Evolutionary conservation across 2,329 filamentous ascomycete species (phyloP), one percentile per base, ranked within the genome.

Genomic region (Dactylellina parvicollis): DNA sequence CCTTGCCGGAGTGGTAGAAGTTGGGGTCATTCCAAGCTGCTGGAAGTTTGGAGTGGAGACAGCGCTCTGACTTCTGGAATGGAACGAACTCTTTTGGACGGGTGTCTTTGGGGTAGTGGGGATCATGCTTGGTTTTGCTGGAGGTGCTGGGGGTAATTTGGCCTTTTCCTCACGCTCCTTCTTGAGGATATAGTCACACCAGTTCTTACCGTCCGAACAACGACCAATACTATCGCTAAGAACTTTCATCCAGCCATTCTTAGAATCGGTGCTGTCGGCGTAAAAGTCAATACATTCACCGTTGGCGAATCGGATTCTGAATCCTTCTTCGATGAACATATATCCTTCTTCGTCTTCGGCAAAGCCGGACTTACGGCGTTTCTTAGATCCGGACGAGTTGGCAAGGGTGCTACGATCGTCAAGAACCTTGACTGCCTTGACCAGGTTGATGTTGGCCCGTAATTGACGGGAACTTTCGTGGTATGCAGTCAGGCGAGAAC

Each of bases 201-300:
- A 90, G 30, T 79, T 79, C 66, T 81, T 81, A 59, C 84, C 83
- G 61, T 84, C 83, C 2, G 76, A 75, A 66, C 84, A 82, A 40
- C 87, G 87, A 34, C 86, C 85, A 71, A 87, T 84, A 59, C 88
- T 84, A 44, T 98, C 92, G 2, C 86, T 86, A 20, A 99, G 87
- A 12, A 92, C 90, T 80, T 88, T 89, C 90, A 99, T 95, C 95
- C 95, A 99, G 61, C 88, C 90, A 47, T 96, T 92, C 82, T 98
- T 99, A 79, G 95, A 90, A 38, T 87, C 87, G 1, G 89, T 87
- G 30, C 88, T 93, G 81, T 98, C 94, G 79, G 94, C 95, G 79
- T 99, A 98, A 80, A 98, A 98, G 83, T 98, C 94, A 79, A 99
- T 99, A 75, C 96, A 89, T 82, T 99, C 95, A 74, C 95, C 95